Conservation (phyloP, 1,284 basidiomycete genomes). For the Malassezia obtusa region DNA sequence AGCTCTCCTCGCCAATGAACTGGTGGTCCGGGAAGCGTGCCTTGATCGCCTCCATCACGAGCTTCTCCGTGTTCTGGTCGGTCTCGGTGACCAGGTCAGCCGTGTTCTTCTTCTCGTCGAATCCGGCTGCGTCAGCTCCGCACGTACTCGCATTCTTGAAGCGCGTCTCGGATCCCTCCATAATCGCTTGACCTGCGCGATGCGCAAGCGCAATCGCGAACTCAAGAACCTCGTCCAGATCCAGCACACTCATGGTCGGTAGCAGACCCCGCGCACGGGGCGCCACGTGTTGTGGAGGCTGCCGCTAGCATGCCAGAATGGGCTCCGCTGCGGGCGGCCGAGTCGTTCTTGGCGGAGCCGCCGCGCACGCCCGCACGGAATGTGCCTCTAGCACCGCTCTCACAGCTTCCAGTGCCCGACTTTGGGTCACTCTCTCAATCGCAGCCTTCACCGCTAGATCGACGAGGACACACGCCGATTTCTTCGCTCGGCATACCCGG, state of each 20-base stretch:
- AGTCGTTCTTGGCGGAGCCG: background rate
- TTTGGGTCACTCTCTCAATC: background rate
- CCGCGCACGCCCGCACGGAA: background rate
- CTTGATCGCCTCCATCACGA: conserved; percentile 64
- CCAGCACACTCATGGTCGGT: conserved; percentile 8
- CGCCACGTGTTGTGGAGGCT: conserved; percentile 1
- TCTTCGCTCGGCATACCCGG: background rate
- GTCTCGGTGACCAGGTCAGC: conserved; percentile 78
- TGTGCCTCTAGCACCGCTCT: background rate
- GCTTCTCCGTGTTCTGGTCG: conserved; percentile 80
- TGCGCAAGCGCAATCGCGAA: conserved; percentile 65
- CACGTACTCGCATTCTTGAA: conserved; percentile 22
- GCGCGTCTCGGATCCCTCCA: conserved; percentile 49
- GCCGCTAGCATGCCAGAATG: background rate
- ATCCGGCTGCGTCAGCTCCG: conserved; percentile 8
- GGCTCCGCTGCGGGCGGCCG: conserved; percentile 13
- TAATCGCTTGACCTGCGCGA: conserved; percentile 51
- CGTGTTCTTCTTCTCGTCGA: conserved; percentile 44
- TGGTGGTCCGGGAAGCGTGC: conserved; percentile 65
- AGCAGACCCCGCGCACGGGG: background rate
- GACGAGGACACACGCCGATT: background rate
- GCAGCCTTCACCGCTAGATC: background rate
- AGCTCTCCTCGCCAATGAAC: conserved; percentile 84
- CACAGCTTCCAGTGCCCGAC: conserved; percentile 13
- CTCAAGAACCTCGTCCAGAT: conserved; percentile 50